Evolutionary conservation across 2,329 filamentous ascomycete species (phyloP).

Genomic region (Clarireedia sp.): DNA sequence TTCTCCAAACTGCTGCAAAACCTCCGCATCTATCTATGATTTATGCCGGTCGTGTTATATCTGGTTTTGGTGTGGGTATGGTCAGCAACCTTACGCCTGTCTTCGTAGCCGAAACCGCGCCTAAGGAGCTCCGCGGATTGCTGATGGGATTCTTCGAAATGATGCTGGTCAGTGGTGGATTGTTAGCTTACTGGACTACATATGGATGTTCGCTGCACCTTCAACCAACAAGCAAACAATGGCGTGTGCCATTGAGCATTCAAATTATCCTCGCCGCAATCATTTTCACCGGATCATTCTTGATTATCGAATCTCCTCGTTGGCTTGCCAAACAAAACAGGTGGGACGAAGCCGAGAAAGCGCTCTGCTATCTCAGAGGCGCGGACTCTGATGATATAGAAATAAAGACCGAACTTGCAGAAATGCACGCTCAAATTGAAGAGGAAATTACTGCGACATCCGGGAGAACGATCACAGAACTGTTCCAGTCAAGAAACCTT

Average conservation of each 20-base stretch:
- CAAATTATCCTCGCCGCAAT: conserved; percentile 44
- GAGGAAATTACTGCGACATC: conserved; percentile 39
- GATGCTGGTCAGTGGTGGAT: conserved; percentile 37
- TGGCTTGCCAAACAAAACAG: conserved; percentile 57
- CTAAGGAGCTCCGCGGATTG: conserved; percentile 37
- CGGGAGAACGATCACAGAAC: conserved; percentile 39
- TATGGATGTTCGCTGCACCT: conserved; percentile 36
- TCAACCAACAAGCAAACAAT: conserved; percentile 34
- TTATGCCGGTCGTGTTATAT: conserved; percentile 13
- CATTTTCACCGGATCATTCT: conserved; percentile 48
- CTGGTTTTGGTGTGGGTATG: conserved; percentile 31
- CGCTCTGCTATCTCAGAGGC: conserved; percentile 46
- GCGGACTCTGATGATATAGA: conserved; percentile 30
- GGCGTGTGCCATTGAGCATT: conserved; percentile 43
- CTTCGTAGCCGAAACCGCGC: conserved; percentile 48
- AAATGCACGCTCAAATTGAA: conserved; percentile 39
- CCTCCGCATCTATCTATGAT: conserved; percentile 13
- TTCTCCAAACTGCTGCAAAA: conserved; percentile 15
- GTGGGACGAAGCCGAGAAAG: conserved; percentile 49
- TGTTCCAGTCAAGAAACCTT: conserved; percentile 31
- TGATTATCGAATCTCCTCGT: conserved; percentile 43
- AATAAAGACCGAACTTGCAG: conserved; percentile 31
- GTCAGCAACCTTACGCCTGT: conserved; percentile 33
- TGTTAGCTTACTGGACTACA: conserved; percentile 29
- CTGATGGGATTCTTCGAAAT: conserved; percentile 39